phyloP scores from a whole-genome alignment of 2,329 filamentous ascomycete species.

The Fusarium sublunatum region DNA sequence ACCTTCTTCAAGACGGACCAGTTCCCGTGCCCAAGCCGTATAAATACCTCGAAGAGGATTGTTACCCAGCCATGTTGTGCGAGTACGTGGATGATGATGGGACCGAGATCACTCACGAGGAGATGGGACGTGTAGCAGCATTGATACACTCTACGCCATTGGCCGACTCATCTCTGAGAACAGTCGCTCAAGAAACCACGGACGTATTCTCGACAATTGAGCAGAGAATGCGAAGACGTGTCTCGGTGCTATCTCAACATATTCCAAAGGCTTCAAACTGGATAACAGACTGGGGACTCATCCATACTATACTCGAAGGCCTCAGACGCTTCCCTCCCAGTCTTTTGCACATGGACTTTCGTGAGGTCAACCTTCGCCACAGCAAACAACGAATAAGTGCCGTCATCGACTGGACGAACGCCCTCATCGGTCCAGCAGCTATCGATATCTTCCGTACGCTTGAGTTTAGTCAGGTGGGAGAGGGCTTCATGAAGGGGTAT shows the following conservation, averaged over 20 bases:
- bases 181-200: not conserved
- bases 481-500: slow-evolving; percentile 1
- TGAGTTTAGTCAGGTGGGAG: slow-evolving; percentile 4
- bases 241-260: not conserved
- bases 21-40: slow-evolving; percentile 1
- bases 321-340: slow-evolving; percentile 5
- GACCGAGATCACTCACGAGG: not conserved
- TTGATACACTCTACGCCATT: not conserved
- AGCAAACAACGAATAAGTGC: slow-evolving; percentile 1
- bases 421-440: slow-evolving; percentile 9
- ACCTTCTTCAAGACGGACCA: not conserved
- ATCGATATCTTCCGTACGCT: slow-evolving; percentile 18
- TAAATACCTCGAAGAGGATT: slow-evolving; percentile 12
- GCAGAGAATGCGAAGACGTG: slow-evolving; percentile 8
- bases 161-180: accelerated
- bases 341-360: slow-evolving; percentile 24
- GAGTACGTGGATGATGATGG: slow-evolving; percentile 20
- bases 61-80: slow-evolving; percentile 14
- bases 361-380: slow-evolving; percentile 13
- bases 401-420: slow-evolving; percentile 20
- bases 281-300: not conserved
- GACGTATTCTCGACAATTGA: slow-evolving; percentile 5
- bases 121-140: slow-evolving; percentile 16
- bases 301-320: not conserved
- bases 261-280: not conserved